A percentile compares a stretch with the other conserved stretches of the same genome.
Conservation (phyloP, 2,329 filamentous ascomycete species). For the Catunica adiposa region DNA sequence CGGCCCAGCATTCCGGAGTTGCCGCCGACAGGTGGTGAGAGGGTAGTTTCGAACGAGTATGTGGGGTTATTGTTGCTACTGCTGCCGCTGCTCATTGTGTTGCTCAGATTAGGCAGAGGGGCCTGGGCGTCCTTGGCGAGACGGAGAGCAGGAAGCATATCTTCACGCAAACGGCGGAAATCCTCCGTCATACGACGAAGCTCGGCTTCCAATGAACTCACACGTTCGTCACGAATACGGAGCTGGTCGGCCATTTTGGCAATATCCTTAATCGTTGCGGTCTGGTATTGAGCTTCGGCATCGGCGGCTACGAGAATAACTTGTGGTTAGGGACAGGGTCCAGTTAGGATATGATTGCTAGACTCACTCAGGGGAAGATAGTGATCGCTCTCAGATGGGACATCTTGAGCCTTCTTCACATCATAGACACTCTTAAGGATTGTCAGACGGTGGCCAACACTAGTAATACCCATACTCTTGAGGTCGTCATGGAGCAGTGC, state of each 20-base stretch:
- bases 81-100: neutral
- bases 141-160: constrained; percentile 77
- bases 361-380: constrained; percentile 79
- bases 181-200: constrained; percentile 72
- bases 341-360: neutral
- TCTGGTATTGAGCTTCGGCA: constrained; percentile 67
- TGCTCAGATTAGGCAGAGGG: constrained; percentile 45
- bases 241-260: constrained; percentile 80
- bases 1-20: constrained; percentile 45
- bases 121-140: constrained; percentile 85
- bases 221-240: constrained; percentile 75
- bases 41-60: constrained; percentile 19
- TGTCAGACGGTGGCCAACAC: constrained; percentile 84
- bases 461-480: constrained; percentile 84
- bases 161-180: constrained; percentile 74
- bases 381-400: constrained; percentile 80
- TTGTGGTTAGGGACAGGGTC: neutral
- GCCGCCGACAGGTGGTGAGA: constrained; percentile 41
- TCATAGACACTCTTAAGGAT: constrained; percentile 95
- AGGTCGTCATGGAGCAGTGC: constrained; percentile 82
- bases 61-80: constrained; percentile 8
- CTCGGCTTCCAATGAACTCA: constrained; percentile 68
- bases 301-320: constrained; percentile 53
- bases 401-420: constrained; percentile 83
- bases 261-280: constrained; percentile 84